A percentile compares a stretch with the other conserved stretches of the same genome.
phyloP scores from a whole-genome alignment of 2,329 filamentous ascomycete species.

The Fusarium multiceps region DNA sequence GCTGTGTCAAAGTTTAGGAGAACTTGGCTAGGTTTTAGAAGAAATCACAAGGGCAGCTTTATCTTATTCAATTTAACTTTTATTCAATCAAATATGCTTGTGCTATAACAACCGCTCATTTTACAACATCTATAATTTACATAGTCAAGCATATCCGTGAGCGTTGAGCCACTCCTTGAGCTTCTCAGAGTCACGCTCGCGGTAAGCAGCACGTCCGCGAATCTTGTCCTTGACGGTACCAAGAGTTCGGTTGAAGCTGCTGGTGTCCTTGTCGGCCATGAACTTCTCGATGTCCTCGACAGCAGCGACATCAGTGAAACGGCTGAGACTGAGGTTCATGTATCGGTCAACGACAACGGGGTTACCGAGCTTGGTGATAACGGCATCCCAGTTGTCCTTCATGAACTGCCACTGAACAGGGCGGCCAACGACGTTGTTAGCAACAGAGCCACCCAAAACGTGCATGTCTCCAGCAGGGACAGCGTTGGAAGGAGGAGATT shows the following conservation, averaged over 20 bases:
- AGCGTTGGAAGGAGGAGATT: slow-evolving; percentile 65
- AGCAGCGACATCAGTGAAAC: slow-evolving; percentile 77
- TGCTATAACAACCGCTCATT: neutral
- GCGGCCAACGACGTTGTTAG: slow-evolving; percentile 79
- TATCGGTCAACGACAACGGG: slow-evolving; percentile 92
- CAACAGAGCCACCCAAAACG: slow-evolving; percentile 78
- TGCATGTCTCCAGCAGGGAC: slow-evolving; percentile 91
- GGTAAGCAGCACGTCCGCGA: slow-evolving; percentile 83
- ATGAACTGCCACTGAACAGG: slow-evolving; percentile 85
- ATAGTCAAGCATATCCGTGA: slow-evolving; percentile 58
- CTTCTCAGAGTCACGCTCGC: slow-evolving; percentile 76
- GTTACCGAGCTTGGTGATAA: slow-evolving; percentile 80
- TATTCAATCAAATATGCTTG: slow-evolving; percentile 5
- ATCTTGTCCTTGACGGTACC: slow-evolving; percentile 89
- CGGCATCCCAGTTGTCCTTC: slow-evolving; percentile 81
- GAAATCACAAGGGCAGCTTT: neutral
- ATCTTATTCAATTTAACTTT: slow-evolving; percentile 11
- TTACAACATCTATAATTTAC: slow-evolving; percentile 42
- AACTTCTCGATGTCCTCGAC: slow-evolving; percentile 84
- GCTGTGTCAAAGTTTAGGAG: neutral
- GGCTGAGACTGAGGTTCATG: slow-evolving; percentile 79
- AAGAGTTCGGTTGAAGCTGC: slow-evolving; percentile 86
- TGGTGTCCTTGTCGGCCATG: slow-evolving; percentile 87
- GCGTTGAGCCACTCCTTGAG: slow-evolving; percentile 81
- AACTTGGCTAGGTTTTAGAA: neutral